Base-by-base conservation (phyloP, 2,329 filamentous ascomycete species). In the Claviceps pazoutovae region DNA sequence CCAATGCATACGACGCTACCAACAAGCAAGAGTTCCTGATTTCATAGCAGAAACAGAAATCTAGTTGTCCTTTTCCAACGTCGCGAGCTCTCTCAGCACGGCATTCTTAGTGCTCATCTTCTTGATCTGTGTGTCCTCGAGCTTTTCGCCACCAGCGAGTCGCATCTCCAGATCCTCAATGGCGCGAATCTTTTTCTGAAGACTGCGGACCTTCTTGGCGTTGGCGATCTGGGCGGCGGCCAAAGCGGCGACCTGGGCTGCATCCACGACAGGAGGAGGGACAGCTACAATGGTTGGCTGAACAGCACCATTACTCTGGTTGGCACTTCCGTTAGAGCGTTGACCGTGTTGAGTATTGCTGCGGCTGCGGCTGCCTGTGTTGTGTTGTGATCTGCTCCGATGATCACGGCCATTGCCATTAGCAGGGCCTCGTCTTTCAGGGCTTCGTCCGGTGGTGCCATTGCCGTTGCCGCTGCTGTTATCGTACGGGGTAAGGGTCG, bases 111-210 rank as follows among this genome's bases (percentile, higher is more conserved):
- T 97, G 52, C 81, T 79, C 61, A 98, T 98, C 79, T 98, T 98
- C 77, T 95, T 94, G 69, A 98, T 82, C 72, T 98, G 93, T 36
- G 93, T 98, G 64, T 96, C 91, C 72, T 98, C 93, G 55, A 98
- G 73, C 76, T 96, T 97, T 76, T 98, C 93, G 5, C 91, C 91
- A 37, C 85, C 84, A 2, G 91, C 93, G 58, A 90, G 82, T 52
- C 93, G 82, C 90, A 97, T 96, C 75, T 97, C 95, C 55, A 98
- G 73, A 66, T 98, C 93, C 65, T 98, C 93, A 64, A 98, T 98
- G 11, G 93, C 93, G 19, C 93, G 82, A 56, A 98, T 86, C 78
- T 98, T 98, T 80, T 98, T 98, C 66, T 95, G 78, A 56, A 98
- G 76, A 54, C 88, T 88, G 52, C 93, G 79, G 56, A 96, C 80